Conservation (phyloP, 2,329 filamentous ascomycete species). For the Chaetomiaceae sp. region DNA sequence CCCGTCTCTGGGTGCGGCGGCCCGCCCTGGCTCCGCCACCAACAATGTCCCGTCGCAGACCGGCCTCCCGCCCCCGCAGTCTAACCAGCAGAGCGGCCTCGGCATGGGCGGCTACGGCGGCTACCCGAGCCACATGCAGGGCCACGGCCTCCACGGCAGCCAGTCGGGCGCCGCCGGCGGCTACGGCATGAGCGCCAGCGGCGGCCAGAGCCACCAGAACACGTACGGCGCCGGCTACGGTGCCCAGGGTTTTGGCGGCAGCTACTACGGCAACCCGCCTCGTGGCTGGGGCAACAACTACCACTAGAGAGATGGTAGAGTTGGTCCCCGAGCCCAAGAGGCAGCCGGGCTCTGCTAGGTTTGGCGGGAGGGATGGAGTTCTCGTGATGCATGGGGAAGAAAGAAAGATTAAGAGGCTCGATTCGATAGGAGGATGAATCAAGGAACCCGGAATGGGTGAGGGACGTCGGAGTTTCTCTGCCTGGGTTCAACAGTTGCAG, state of each 20-base stretch:
- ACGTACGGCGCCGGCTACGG: constrained; percentile 50
- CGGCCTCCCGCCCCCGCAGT: constrained; percentile 53
- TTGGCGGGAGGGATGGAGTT: background rate
- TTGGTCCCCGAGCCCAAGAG: background rate
- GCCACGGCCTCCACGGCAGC: constrained; percentile 50
- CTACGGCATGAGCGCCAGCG: constrained; percentile 51
- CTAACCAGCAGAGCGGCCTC: constrained; percentile 43
- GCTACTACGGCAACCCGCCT: constrained; percentile 47
- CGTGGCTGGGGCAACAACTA: constrained; percentile 60
- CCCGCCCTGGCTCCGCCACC: constrained; percentile 55
- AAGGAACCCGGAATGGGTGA: no score
- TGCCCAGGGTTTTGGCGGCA: constrained; percentile 42
- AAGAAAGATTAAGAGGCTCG: background rate
- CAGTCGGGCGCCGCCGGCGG: constrained; percentile 42
- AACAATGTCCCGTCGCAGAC: constrained; percentile 50
- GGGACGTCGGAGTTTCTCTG: no score
- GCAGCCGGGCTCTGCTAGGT: background rate
- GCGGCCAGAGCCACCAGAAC: constrained; percentile 50
- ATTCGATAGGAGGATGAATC: background rate
- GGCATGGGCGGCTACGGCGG: constrained; percentile 50
- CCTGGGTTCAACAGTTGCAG: no score
- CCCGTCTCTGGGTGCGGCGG: constrained; percentile 50
- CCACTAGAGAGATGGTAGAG: constrained; percentile 27
- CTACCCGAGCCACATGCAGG: constrained; percentile 50
- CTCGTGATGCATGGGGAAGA: background rate